phyloP scores from a whole-genome alignment of 306 rosid species.

The Castanea sativa region DNA sequence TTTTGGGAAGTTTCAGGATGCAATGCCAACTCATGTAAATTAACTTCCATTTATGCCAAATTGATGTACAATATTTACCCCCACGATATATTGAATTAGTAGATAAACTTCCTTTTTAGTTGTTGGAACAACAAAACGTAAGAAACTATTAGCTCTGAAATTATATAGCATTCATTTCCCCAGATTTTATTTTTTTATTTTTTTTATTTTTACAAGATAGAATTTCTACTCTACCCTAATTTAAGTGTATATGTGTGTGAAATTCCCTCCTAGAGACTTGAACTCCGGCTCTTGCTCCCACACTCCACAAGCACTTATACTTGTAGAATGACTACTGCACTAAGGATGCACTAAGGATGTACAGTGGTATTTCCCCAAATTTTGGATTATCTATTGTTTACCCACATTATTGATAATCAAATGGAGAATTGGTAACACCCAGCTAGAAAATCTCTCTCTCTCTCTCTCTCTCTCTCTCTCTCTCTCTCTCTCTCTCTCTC shows the following conservation, averaged over 20 bases:
- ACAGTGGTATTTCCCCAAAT: background rate
- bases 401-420: background rate
- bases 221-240: too few species aligned
- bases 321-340: too few species aligned
- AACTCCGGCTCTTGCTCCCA: too few species aligned
- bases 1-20: slow-evolving; percentile 28
- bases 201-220: too few species aligned
- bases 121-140: background rate
- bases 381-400: background rate
- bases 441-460: too few species aligned
- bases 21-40: slow-evolving; percentile 46
- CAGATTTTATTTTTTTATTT: too few species aligned
- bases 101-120: slow-evolving; percentile 4
- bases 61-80: slow-evolving; percentile 37
- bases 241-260: too few species aligned
- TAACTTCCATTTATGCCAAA: slow-evolving; percentile 31
- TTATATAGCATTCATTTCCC: slow-evolving; percentile 1
- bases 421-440: background rate
- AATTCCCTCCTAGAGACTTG: too few species aligned
- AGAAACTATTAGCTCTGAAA: slow-evolving; percentile 10
- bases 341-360: too few species aligned
- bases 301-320: too few species aligned
- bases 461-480: too few species aligned
- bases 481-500: too few species aligned
- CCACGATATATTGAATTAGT: slow-evolving; percentile 39